Evolutionary conservation across 2,329 filamentous ascomycete genomes (phyloP), one percentile per base, ranked within the genome.

Genomic region (Nigrospora sphaerica): DNA sequence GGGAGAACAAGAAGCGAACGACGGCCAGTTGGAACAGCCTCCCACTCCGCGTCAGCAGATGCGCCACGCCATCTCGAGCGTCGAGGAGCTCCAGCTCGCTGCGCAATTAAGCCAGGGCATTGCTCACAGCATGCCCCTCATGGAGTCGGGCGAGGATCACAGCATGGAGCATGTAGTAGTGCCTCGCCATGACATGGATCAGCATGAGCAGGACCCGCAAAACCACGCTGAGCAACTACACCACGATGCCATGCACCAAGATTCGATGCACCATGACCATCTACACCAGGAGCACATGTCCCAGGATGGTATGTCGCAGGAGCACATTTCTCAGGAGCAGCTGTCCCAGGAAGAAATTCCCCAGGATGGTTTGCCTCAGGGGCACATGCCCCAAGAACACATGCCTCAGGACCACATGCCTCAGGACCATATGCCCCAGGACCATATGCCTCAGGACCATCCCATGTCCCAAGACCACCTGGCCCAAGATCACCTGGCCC

Each of bases 41-140:
- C 59, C 66, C 13, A 58, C 66, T 14, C 60, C 68, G 17, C 68
- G 69, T 39, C 71, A 72, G 28, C 69, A 73, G 40, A 55, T 65
- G 13, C 66, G 67, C 12, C 64, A 71, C 2, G 64, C 71, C 33
- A 58, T 62, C 14, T 59, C 55, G 16, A 78, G 73, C 47, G 67
- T 72, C 6, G 76, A 78, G 53, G 77, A 81, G 62, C 66, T 81
- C 37, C 77, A 79, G 58, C 65, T 81, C 35, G 77, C 77, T 13
- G 77, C 78, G 11, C 78, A 80, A 56, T 63, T 81, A 37, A 77
- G 75, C 41, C 74, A 78, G 49, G 75, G 71, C 38, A 64, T 81
- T 14, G 72, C 75, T 12, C 68, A 74, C 33, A 71, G 76, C 48
- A 70, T 80, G 58, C 64, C 68, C 14, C 68, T 61, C 42, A 54